Evolutionary conservation across 192 early-diverging fungal species (phyloP), one percentile per base, ranked within the genome.

Genomic region (Coemansia sp.): DNA sequence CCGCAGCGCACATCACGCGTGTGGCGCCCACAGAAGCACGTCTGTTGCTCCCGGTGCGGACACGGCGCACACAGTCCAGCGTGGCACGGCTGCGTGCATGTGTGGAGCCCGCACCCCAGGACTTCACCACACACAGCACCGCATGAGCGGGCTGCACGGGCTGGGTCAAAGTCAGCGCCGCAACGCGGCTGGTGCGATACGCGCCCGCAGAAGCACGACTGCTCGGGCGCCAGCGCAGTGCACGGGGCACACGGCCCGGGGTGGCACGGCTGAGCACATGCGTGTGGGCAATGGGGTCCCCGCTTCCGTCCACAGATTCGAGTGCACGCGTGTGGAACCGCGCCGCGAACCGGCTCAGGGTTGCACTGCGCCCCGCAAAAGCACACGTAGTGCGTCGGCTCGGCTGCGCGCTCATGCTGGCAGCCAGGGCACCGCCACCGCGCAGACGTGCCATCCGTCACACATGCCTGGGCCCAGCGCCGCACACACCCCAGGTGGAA

Each of bases 231-330:
- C 75, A 92, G 86, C 6, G 88, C 84, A 27, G 92, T 88, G 76
- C 97, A 98, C 3, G 94, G 94, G 51, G 93, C 90, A 62, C 95
- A 97, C 10, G 97, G 97, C 3, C 97, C 95, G 14, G 96, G 95
- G 84, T 97, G 96, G 69, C 96, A 97, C 27, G 87, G 89, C 85
- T 86, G 75, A 36, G 86, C 79, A 75, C 96, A 98, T 21, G 83
- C 67, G 66, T 97, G 96, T 33, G 90, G 78, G 66, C 96, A 97
- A 19, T 77, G 67, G 3, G 84, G 64, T 3, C 81, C 80, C n/a
- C 77, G 69, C 53, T 66, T 67, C 41, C 70, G 63, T 9, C 89
- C 88, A 74, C 96, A 98, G 13, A 88, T 81, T 59, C 90, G 82
- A 3, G 91, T 94, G 73, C 96, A 98, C 50, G 88, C 88, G 65